A percentile compares a stretch with the other conserved stretches of the same genome.
phyloP scores from a whole-genome alignment of 1,284 basidiomycete species.

The Mycena citricolor region DNA sequence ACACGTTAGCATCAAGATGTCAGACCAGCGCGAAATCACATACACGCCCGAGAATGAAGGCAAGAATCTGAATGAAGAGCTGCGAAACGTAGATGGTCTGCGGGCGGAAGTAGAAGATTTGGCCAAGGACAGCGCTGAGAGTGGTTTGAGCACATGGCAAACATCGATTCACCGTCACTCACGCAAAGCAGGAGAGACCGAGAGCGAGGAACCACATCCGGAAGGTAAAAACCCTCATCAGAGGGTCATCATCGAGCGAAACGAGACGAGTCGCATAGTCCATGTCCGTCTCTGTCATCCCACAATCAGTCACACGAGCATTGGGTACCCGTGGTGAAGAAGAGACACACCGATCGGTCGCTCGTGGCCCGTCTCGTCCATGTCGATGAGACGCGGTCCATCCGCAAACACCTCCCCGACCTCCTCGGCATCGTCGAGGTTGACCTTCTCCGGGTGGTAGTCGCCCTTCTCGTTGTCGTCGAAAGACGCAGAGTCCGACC shows the following conservation, averaged over 20 bases:
- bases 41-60: constrained; percentile 27
- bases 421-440: constrained; percentile 18
- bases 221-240: constrained; percentile 36
- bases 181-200: constrained; percentile 40
- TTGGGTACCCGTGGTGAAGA: constrained; percentile 28
- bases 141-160: not conserved
- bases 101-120: constrained; percentile 51
- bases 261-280: constrained; percentile 39
- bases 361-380: constrained; percentile 18
- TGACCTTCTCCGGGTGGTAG: constrained; percentile 7
- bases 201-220: constrained; percentile 22
- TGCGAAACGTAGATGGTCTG: constrained; percentile 52
- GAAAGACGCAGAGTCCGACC: not conserved
- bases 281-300: constrained; percentile 36
- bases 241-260: constrained; percentile 46
- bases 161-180: not conserved
- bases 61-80: constrained; percentile 49
- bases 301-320: constrained; percentile 32
- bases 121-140: constrained; percentile 42
- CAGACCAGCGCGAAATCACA: not conserved
- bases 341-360: constrained; percentile 22
- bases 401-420: constrained; percentile 38
- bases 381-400: constrained; percentile 23
- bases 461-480: constrained; percentile 11
- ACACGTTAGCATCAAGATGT: not conserved